Base-by-base conservation (phyloP, 2,329 filamentous ascomycete species). In the Colletotrichum limetticola region DNA sequence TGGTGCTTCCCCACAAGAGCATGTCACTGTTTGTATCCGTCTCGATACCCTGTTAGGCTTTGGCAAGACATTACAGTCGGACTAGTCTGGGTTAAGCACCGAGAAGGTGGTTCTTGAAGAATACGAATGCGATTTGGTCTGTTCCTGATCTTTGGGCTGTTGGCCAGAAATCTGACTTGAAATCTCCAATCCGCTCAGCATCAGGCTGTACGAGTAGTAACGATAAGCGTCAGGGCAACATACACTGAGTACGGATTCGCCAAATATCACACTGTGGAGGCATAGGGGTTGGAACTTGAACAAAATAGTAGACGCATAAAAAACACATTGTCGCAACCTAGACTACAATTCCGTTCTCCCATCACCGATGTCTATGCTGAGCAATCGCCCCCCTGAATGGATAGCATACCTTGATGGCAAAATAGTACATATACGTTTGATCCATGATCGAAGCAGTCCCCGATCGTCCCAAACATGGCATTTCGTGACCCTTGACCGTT, bases 351-450 rank as follows among this genome's bases (percentile, higher is more conserved):
- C 78, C 79, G 77, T 46, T 80, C 79, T 49, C 77, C 79, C 78
- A 80, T 82, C 80, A 81, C 80, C 80, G 78, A 42, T 30, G 49
- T 87, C 85, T 87, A 87, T 87, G 81, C 85, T 83, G 81, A 85
- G 82, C 82, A 82, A 79, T 78, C 78, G 79, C 80, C 67, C 42
- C 57, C 67, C 79, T 78, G 77, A 79, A 80, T 79, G 79, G 78
- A 82, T 84, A 83, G 80, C 82, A 79, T 73, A 61, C 71, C 61
- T 73, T 82, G 83, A 68, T 84, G 82, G 82, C 81, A 86, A 82
- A 87, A 87, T 85, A 87, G 83, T 88, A 88, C 86, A 87, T 82
- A 82, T 83, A 82, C 82, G 76, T 79, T 75, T 75, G 65, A 75
- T 77, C 78, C 78, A 76, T 76, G 79, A 72, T 28, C 75, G 66